A percentile compares a stretch with the other conserved stretches of the same genome.
These are phyloP conservation scores for Gloeopeniophorella convolvens DNA, from an alignment of 768 basidiomycete genomes.

Conservation along the genomic window DNA sequence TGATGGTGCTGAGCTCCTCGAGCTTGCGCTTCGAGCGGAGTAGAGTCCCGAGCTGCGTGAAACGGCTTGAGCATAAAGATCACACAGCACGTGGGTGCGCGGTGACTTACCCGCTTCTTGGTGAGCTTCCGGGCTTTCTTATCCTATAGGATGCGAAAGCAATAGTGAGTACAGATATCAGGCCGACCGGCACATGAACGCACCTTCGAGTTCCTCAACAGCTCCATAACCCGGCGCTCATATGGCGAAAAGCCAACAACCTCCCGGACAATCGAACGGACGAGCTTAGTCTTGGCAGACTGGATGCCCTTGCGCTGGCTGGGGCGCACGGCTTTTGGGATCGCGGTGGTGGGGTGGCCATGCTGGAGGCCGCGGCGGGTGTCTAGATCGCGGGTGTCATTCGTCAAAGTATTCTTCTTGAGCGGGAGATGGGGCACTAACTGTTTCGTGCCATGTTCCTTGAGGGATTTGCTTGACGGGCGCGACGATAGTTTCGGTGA, in stretches of 20 bases:
- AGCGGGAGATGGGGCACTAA: slow-evolving; percentile 34
- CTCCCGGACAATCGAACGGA: slow-evolving; percentile 90
- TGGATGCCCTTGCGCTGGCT: slow-evolving; percentile 89
- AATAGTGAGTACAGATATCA: not conserved
- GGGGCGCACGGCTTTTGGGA: slow-evolving; percentile 68
- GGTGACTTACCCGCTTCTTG: slow-evolving; percentile 89
- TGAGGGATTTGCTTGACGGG: slow-evolving; percentile 37
- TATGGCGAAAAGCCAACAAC: slow-evolving; percentile 97
- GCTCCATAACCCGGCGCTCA: slow-evolving; percentile 95
- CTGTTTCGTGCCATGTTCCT: slow-evolving; percentile 73
- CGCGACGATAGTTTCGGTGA: not conserved
- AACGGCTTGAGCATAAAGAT: slow-evolving; percentile 13
- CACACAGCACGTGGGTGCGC: not conserved
- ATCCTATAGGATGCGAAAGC: slow-evolving; percentile 47
- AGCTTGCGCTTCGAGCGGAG: slow-evolving; percentile 98
- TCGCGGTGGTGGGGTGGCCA: slow-evolving; percentile 83
- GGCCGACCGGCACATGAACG: slow-evolving; percentile 24
- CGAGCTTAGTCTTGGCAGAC: slow-evolving; percentile 88
- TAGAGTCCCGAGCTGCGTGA: slow-evolving; percentile 83
- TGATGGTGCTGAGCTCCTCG: slow-evolving; percentile 88
- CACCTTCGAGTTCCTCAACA: slow-evolving; percentile 96
- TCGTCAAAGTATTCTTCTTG: not conserved
- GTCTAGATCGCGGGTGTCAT: slow-evolving; percentile 41
- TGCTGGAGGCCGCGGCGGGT: slow-evolving; percentile 79
- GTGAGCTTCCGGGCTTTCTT: slow-evolving; percentile 99